These are phyloP conservation scores for Primulina tabacum DNA, from an alignment of 257 asterid species.

Conservation along the genomic window DNA sequence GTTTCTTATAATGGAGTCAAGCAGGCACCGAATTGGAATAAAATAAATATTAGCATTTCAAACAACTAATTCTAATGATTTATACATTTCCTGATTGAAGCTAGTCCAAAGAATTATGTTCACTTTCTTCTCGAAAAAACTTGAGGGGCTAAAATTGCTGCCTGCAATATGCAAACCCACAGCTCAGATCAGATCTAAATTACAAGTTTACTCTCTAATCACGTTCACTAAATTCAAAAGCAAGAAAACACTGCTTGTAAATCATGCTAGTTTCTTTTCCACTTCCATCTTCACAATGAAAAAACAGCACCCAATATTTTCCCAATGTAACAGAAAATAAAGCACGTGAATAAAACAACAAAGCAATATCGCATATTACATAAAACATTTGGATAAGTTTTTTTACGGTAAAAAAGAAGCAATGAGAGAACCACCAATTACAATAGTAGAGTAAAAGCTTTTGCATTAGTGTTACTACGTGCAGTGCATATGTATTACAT, in stretches of 20 bases:
- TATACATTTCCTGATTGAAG: background rate
- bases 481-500: background rate
- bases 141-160: background rate
- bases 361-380: background rate
- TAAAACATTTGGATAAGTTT: background rate
- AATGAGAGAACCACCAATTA: background rate
- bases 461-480: background rate
- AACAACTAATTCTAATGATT: background rate
- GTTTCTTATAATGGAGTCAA: too few relatives aligned
- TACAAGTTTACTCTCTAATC: background rate
- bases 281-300: slow-evolving; percentile 3
- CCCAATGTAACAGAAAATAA: background rate
- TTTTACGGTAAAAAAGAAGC: background rate
- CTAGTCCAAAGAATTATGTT: background rate
- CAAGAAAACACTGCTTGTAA: background rate
- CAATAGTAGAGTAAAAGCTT: slow-evolving; percentile 10
- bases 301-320: background rate
- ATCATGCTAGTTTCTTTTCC: slow-evolving; percentile 4
- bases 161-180: background rate
- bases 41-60: background rate
- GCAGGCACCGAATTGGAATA: background rate
- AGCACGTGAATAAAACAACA: slow-evolving; percentile 11
- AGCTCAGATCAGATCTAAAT: background rate
- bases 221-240: background rate
- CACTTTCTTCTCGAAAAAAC: background rate